phyloP scores from a whole-genome alignment of 192 early-diverging fungal species.

The Coemansia sp. region DNA sequence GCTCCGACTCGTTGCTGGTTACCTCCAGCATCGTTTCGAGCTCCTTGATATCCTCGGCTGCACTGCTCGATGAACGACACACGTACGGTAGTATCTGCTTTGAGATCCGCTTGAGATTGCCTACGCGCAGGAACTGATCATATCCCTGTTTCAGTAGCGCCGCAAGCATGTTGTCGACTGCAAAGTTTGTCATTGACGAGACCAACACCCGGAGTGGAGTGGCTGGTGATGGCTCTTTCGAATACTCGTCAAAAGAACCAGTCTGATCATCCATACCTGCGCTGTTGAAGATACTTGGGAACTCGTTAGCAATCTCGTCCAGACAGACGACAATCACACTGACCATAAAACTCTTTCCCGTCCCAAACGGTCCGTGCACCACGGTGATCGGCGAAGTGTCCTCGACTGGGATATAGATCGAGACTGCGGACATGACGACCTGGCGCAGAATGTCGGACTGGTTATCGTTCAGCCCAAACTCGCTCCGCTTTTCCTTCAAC shows the following conservation, averaged over 20 bases:
- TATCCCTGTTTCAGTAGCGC: conserved; percentile 65
- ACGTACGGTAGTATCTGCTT: conserved; percentile 68
- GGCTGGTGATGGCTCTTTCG: not conserved
- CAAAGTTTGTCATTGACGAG: conserved; percentile 76
- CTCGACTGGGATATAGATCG: conserved; percentile 30
- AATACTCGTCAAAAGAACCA: conserved; percentile 4
- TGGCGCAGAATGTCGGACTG: conserved; percentile 26
- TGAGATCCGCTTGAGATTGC: conserved; percentile 69
- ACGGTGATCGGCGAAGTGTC: conserved; percentile 30
- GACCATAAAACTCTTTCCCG: conserved; percentile 74
- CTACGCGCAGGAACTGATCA: conserved; percentile 68
- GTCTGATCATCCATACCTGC: not conserved
- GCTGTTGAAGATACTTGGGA: conserved; percentile 27
- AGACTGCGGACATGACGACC: conserved; percentile 35
- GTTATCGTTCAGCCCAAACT: conserved; percentile 33
- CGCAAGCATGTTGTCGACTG: conserved; percentile 72
- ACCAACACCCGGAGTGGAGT: conserved; percentile 56
- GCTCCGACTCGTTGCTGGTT: conserved; percentile 56
- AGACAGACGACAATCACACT: conserved; percentile 64
- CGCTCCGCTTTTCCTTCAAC: conserved; percentile 12
- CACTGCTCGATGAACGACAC: conserved; percentile 35
- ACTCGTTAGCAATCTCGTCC: conserved; percentile 56
- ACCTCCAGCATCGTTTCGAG: conserved; percentile 71
- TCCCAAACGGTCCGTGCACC: conserved; percentile 63
- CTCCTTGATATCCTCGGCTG: conserved; percentile 69